Evolutionary conservation across 2,329 filamentous ascomycete species (phyloP).

Genomic region (Alternaria viburni): DNA sequence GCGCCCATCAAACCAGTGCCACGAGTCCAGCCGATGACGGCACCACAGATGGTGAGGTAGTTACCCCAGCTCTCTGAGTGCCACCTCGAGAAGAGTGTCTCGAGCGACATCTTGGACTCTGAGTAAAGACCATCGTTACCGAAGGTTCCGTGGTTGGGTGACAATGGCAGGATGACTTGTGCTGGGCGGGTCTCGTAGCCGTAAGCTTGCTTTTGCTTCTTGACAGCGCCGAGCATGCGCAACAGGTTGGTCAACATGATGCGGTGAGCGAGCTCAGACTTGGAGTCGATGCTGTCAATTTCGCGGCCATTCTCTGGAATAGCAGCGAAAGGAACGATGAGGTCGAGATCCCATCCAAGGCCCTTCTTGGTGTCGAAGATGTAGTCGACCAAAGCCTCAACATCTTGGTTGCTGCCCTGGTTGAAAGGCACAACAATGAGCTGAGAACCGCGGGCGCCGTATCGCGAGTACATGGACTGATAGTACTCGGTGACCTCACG

Average conservation of each 20-base stretch:
- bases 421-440: constrained; percentile 99
- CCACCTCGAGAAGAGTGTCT: constrained; percentile 98
- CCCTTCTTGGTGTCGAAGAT: constrained; percentile 97
- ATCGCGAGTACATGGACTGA: constrained; percentile 96
- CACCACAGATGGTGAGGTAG: constrained; percentile 97
- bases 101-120: constrained; percentile 94
- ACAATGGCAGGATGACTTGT: constrained; percentile 93
- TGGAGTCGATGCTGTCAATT: constrained; percentile 95
- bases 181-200: constrained; percentile 95
- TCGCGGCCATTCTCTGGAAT: constrained; percentile 98
- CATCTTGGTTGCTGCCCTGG: constrained; percentile 97
- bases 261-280: constrained; percentile 95
- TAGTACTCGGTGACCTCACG: constrained; percentile 99
- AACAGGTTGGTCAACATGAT: constrained; percentile 99
- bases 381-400: constrained; percentile 91
- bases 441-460: constrained; percentile 91
- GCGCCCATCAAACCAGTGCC: constrained; percentile 97
- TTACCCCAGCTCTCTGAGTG: constrained; percentile 96
- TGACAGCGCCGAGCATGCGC: constrained; percentile 87
- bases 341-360: constrained; percentile 97
- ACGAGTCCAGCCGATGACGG: constrained; percentile 98
- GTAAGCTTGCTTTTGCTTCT: constrained; percentile 84
- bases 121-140: constrained; percentile 98
- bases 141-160: constrained; percentile 97
- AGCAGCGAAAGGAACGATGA: constrained; percentile 92